Evolutionary conservation across 2,329 filamentous ascomycete species (phyloP).

Genomic region (Harringtonia lauricola): DNA sequence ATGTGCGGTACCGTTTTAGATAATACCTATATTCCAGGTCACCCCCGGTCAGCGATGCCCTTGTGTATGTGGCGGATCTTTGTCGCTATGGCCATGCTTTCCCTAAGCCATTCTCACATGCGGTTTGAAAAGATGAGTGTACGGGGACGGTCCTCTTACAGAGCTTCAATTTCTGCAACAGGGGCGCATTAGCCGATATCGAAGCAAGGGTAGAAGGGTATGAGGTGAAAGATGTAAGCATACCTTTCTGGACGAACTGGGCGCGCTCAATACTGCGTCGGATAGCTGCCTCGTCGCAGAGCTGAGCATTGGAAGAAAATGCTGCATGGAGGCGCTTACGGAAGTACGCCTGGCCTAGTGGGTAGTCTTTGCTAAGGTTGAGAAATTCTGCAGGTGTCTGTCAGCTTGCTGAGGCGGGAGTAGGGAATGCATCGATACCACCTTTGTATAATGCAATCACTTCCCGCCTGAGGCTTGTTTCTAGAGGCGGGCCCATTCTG

Average conservation of each 20-base stretch:
- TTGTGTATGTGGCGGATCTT: slow-evolving; percentile 1
- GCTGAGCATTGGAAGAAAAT: slow-evolving; percentile 62
- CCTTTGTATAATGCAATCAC: slow-evolving; percentile 88
- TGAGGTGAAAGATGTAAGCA: too few relatives aligned
- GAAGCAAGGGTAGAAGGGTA: background rate
- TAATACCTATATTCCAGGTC: slow-evolving; percentile 54
- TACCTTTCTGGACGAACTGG: slow-evolving; percentile 86
- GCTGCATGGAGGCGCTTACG: slow-evolving; percentile 71
- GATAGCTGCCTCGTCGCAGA: slow-evolving; percentile 67
- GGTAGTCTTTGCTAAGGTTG: slow-evolving; percentile 75
- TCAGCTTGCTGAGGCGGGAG: background rate
- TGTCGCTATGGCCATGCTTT: background rate
- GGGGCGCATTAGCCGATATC: background rate
- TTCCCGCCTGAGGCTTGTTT: slow-evolving; percentile 55
- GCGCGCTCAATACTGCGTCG: slow-evolving; percentile 63
- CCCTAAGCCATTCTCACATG: too few relatives aligned
- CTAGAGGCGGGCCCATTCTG: slow-evolving; percentile 25
- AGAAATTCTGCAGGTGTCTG: slow-evolving; percentile 56
- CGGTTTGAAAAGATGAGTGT: too few relatives aligned
- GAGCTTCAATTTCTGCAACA: slow-evolving; percentile 67
- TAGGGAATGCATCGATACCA: slow-evolving; percentile 18
- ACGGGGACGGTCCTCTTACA: slow-evolving; percentile 48
- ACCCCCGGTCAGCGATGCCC: slow-evolving; percentile 5
- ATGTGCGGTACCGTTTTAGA: slow-evolving; percentile 77
- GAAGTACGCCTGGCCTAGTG: slow-evolving; percentile 73